These are phyloP conservation scores for Hypoxylon rubiginosum DNA, from an alignment of 2,329 filamentous ascomycete species.

Conservation along the genomic window DNA sequence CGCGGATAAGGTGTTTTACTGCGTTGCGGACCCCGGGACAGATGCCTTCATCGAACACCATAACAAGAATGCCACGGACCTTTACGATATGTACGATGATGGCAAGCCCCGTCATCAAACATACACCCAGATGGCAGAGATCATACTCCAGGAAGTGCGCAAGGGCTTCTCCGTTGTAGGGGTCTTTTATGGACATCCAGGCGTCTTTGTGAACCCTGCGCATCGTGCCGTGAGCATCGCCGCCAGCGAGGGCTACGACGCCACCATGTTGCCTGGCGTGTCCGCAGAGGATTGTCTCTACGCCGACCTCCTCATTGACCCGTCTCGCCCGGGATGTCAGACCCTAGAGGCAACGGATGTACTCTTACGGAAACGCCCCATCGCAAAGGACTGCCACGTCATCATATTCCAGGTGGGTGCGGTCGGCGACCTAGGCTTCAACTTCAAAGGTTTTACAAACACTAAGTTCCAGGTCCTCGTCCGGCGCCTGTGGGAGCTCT, in stretches of 20 bases:
- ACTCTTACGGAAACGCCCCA: constrained; percentile 4
- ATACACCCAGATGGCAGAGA: constrained; percentile 3
- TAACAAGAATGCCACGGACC: constrained; percentile 1
- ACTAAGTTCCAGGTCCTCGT: constrained; percentile 2
- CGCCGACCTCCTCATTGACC: constrained; percentile 1
- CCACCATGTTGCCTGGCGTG: constrained; percentile 4
- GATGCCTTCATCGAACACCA: constrained; percentile 1
- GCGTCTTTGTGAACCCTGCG: constrained; percentile 6
- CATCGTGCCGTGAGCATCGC: constrained; percentile 1
- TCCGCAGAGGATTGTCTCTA: constrained; percentile 3
- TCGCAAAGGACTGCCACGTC: background rate
- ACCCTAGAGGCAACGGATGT: constrained; percentile 5
- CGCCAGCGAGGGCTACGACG: constrained; percentile 1
- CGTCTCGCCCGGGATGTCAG: background rate
- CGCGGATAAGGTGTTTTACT: constrained; percentile 10
- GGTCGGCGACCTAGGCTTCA: constrained; percentile 7
- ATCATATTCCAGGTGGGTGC: constrained; percentile 5
- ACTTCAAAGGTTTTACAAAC: constrained; percentile 5
- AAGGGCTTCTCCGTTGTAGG: background rate
- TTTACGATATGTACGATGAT: background rate
- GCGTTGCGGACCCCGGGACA: constrained; percentile 1
- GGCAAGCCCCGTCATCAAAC: constrained; percentile 1
- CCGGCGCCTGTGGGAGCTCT: background rate
- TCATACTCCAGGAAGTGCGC: constrained; percentile 2
- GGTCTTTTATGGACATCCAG: constrained; percentile 9